Conservation (phyloP, 176 grass and related monocot species). For the Oryza nivara region DNA sequence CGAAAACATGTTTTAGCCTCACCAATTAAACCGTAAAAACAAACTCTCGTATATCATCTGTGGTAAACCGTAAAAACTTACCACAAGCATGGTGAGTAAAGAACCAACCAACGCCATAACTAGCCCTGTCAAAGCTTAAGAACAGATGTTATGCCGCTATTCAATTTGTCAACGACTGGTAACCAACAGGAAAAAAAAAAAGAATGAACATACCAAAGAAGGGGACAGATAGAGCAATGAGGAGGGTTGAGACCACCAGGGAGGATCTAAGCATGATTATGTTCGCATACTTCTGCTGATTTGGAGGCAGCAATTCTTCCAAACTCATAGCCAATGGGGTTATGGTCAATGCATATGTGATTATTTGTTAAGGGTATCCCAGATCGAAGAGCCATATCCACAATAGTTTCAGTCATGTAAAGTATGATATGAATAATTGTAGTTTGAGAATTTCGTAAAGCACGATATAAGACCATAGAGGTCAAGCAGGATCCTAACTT, state of each 20-base stretch:
- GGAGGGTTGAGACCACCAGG: slow-evolving; percentile 72
- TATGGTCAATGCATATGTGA: slow-evolving; percentile 85
- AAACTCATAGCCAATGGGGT: slow-evolving; percentile 86
- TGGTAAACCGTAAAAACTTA: slow-evolving; percentile 40
- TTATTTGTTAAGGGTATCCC: slow-evolving; percentile 56
- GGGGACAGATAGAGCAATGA: slow-evolving; percentile 78
- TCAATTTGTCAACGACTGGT: slow-evolving; percentile 26
- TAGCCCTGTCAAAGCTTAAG: slow-evolving; percentile 58
- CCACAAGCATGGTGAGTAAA: slow-evolving; percentile 93
- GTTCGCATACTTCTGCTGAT: slow-evolving; percentile 66
- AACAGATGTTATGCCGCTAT: neutral
- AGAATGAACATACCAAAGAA: slow-evolving; percentile 75
- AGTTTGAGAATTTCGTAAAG: neutral
- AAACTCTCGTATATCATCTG: neutral
- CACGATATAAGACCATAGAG: neutral
- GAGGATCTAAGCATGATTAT: slow-evolving; percentile 78
- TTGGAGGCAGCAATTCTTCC: slow-evolving; percentile 79
- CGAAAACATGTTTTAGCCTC: slow-evolving; percentile 13
- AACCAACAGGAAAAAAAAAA: neutral
- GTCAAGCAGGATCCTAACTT: neutral
- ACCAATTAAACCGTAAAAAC: neutral
- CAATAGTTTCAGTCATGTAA: neutral
- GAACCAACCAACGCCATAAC: slow-evolving; percentile 97
- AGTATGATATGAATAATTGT: neutral
- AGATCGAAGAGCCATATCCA: neutral